Base-by-base conservation (phyloP, 345 rosid genomes). In the Gossypium thurberi region DNA sequence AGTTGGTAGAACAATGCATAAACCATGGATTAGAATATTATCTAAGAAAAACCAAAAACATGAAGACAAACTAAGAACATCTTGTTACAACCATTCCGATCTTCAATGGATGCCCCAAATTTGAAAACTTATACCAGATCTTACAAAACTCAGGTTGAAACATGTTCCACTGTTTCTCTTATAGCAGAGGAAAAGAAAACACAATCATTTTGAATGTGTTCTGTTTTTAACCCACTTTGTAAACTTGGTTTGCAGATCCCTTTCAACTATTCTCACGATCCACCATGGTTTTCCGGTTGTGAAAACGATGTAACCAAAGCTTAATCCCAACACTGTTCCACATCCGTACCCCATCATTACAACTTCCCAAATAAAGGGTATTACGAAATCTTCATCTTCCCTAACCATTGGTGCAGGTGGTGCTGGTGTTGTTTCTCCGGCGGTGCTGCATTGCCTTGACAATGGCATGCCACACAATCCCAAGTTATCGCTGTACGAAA, bases 401-500 rank as follows among this genome's bases (percentile, higher is more conserved):
- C 1, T 47, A 8, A 1, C 25, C 8, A 3, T 12, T 44, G 17
- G 28, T 11, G n/a, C 21, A 1, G 53, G 10, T 23, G 70, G 56
- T 46, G 23, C 14, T 18, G 70, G 56, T 46, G 23, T 17, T 64
- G 42, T 33, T 15, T 4, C 44, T 37, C 17, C 20, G 2, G 6
- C 2, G n/a, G 23, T 21, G 69, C 26, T 18, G 44, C 81, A 73
- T 33, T 63, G 53, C 37, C 56, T 69, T 17, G 74, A 51, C 60
- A 74, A 28, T 20, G 76, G 80, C 0, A 56, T 25, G 43, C 76
- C 76, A 42, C 81, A 75, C 17, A 75, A 60, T 33, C 69, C 76
- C 56, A 10, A 9, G 52, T 75, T 79, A 25, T 61, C 65, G 8
- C 8, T 33, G 20, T 69, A 79, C 0, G 78, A 71, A 67, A 25